phyloP scores from a whole-genome alignment of 768 basidiomycete species.

The Hebeloma cylindrosporum region DNA sequence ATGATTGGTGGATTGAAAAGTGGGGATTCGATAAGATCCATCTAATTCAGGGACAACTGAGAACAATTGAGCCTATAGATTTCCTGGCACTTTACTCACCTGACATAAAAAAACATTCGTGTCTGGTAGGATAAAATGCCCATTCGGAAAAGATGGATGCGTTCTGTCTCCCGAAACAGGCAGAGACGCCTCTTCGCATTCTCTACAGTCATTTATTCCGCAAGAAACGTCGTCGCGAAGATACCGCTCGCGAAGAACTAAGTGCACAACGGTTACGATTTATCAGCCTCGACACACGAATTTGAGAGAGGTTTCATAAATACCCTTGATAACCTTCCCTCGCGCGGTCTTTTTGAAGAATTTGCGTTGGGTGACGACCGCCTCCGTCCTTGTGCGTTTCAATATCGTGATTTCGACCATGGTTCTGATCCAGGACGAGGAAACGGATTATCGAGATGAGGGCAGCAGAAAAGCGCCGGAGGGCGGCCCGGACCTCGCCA shows the following conservation, averaged over 20 bases:
- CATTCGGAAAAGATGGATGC: slow-evolving; percentile 58
- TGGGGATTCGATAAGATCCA: slow-evolving; percentile 88
- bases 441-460: too few relatives aligned
- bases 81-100: too few relatives aligned
- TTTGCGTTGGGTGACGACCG: slow-evolving; percentile 78
- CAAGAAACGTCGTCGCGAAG: slow-evolving; percentile 90
- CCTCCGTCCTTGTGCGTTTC: slow-evolving; percentile 71
- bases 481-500: too few relatives aligned
- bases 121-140: slow-evolving; percentile 87
- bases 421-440: too few relatives aligned
- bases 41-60: too few relatives aligned
- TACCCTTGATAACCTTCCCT: slow-evolving; percentile 96
- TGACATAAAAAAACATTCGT: slow-evolving; percentile 95
- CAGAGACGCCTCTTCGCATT: slow-evolving; percentile 55
- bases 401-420: slow-evolving; percentile 68
- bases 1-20: slow-evolving; percentile 80
- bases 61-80: too few relatives aligned
- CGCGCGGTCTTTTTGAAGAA: slow-evolving; percentile 95
- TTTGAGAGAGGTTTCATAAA: too few relatives aligned
- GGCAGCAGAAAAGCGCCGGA: too few relatives aligned
- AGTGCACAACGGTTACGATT: background rate
- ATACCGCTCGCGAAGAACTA: slow-evolving; percentile 92
- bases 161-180: slow-evolving; percentile 57
- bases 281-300: background rate
- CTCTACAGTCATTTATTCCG: slow-evolving; percentile 69